Conservation (phyloP, 2,329 filamentous ascomycete genomes). For the Thelonectria olida region DNA sequence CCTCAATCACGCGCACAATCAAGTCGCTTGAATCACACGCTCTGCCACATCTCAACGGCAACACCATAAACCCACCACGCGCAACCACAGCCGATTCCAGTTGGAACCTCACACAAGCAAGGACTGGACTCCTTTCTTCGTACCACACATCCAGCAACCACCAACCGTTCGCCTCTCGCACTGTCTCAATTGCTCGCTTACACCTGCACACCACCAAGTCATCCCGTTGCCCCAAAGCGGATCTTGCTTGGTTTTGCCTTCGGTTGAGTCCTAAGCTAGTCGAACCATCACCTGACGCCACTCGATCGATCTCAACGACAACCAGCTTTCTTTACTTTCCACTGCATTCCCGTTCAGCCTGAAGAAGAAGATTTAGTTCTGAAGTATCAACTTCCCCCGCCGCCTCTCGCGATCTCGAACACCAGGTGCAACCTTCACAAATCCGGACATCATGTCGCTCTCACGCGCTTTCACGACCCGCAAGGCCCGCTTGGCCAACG, state of each 20-base stretch:
- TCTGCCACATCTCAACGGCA: slow-evolving; percentile 19
- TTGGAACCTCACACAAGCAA: slow-evolving; percentile 31
- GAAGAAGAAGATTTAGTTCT: slow-evolving; percentile 1
- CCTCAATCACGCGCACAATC: slow-evolving; percentile 17
- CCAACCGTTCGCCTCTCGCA: slow-evolving; percentile 15
- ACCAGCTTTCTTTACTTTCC: slow-evolving; percentile 4
- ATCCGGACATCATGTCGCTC: slow-evolving; percentile 57
- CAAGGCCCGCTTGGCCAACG: slow-evolving; percentile 64
- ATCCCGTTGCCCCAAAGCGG: too few relatives aligned
- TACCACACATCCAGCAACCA: slow-evolving; percentile 29
- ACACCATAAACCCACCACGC: slow-evolving; percentile 15
- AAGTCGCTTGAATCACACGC: slow-evolving; percentile 21
- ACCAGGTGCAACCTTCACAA: slow-evolving; percentile 16
- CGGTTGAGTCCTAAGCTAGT: slow-evolving; percentile 19
- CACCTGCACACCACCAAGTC: slow-evolving; percentile 16
- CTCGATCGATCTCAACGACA: slow-evolving; percentile 2
- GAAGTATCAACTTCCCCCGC: slow-evolving; percentile 1
- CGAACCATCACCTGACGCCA: slow-evolving; percentile 24
- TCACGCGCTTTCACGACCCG: slow-evolving; percentile 78
- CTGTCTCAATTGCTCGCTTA: slow-evolving; percentile 22
- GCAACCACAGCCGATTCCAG: slow-evolving; percentile 27
- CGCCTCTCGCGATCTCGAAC: not conserved
- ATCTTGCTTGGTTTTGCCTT: too few relatives aligned
- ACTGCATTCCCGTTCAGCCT: slow-evolving; percentile 9
- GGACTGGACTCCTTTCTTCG: slow-evolving; percentile 41